A percentile compares a stretch with the other conserved stretches of the same genome.
phyloP scores from a whole-genome alignment of 2,329 filamentous ascomycete species.

The Arthroderma sp. region DNA sequence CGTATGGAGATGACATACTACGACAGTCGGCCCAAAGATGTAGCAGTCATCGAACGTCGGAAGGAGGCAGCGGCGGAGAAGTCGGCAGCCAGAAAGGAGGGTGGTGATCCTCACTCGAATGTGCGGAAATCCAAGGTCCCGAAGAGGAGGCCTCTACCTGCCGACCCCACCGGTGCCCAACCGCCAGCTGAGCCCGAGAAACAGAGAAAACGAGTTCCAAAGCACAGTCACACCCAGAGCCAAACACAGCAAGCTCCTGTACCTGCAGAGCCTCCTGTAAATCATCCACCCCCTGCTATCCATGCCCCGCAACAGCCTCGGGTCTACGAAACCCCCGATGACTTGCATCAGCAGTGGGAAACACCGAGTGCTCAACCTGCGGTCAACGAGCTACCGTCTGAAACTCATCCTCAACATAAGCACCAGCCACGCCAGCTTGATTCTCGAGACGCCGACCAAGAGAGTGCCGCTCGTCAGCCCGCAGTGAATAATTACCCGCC shows the following conservation, averaged over 20 bases:
- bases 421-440: slow-evolving; percentile 4
- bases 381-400: neutral
- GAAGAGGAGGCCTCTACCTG: slow-evolving; percentile 73
- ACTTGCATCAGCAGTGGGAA: slow-evolving; percentile 9
- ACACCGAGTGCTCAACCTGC: slow-evolving; percentile 1
- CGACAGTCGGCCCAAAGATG: slow-evolving; percentile 76
- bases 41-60: slow-evolving; percentile 44
- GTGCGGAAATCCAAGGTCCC: slow-evolving; percentile 45
- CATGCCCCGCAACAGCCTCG: slow-evolving; percentile 10
- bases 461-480: slow-evolving; percentile 2
- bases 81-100: slow-evolving; percentile 16
- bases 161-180: slow-evolving; percentile 49
- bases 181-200: neutral
- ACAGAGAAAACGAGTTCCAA: too few species aligned
- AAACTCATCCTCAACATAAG: slow-evolving; percentile 2
- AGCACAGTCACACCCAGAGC: neutral
- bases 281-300: slow-evolving; percentile 15
- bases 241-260: slow-evolving; percentile 14
- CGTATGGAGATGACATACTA: slow-evolving; percentile 94
- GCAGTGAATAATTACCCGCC: slow-evolving; percentile 1
- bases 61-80: slow-evolving; percentile 28
- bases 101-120: neutral
- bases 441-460: neutral
- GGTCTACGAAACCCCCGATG: slow-evolving; percentile 21
- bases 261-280: slow-evolving; percentile 13